phyloP scores from a whole-genome alignment of 306 rosid species.

The Sesbania bispinosa region DNA sequence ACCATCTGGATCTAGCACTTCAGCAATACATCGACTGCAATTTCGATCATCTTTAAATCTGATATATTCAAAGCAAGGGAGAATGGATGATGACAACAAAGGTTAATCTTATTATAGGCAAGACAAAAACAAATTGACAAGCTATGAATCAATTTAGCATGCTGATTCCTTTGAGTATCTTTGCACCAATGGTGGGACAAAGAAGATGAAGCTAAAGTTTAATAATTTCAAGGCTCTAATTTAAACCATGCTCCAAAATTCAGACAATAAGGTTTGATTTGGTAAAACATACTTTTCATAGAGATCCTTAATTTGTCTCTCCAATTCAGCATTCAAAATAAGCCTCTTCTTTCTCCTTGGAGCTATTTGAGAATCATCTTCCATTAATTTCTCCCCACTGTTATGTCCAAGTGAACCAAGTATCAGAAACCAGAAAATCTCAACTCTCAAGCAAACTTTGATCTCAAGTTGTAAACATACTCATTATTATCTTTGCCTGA shows the following conservation, averaged over 20 bases:
- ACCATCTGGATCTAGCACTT: constrained; percentile 67
- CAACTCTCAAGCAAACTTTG: constrained; percentile 18
- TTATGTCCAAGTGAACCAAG: constrained; percentile 34
- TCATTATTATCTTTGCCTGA: constrained; percentile 36
- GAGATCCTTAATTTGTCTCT: constrained; percentile 65
- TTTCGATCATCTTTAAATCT: constrained; percentile 70
- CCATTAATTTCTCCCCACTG: constrained; percentile 50
- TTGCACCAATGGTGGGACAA: background rate
- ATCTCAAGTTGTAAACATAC: constrained; percentile 33
- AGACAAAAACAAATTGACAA: background rate
- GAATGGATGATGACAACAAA: constrained; percentile 16
- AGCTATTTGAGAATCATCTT: constrained; percentile 37
- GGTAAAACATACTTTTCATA: constrained; percentile 62
- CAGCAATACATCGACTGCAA: constrained; percentile 64
- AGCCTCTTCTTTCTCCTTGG: constrained; percentile 59
- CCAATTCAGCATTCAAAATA: constrained; percentile 60
- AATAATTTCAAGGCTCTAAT: background rate
- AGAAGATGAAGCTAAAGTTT: background rate
- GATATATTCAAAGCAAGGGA: constrained; percentile 19
- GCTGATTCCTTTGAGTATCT: background rate
- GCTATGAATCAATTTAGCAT: background rate
- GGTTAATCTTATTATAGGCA: background rate
- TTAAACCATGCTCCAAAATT: constrained; percentile 12
- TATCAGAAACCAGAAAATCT: constrained; percentile 23
- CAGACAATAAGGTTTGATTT: background rate